These are phyloP conservation scores for Serendipita vermifera DNA, from an alignment of 768 basidiomycete species.

Conservation along the genomic window DNA sequence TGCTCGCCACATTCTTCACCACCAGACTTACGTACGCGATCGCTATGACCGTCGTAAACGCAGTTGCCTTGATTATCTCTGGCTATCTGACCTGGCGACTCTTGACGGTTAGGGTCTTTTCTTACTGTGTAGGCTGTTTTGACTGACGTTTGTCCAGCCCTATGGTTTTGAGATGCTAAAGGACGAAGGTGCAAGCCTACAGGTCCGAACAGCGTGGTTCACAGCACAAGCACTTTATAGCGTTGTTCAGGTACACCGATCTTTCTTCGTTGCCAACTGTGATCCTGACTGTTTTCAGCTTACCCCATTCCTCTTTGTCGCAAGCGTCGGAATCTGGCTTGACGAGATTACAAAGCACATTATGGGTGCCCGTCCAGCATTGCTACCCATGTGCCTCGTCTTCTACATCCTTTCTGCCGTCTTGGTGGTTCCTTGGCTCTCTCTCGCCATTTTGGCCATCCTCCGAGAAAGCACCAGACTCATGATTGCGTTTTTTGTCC, in stretches of 20 bases:
- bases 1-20: not conserved
- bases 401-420: not conserved
- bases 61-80: not conserved
- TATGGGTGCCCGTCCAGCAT: not conserved
- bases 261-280: not conserved
- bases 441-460: not conserved
- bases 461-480: not conserved
- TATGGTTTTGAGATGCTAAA: not conserved
- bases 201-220: not conserved
- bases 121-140: not conserved
- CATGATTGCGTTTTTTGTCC: not conserved
- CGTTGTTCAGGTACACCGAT: not conserved
- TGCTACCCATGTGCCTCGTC: not conserved
- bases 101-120: not conserved
- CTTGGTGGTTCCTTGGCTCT: not conserved
- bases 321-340: not conserved
- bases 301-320: not conserved
- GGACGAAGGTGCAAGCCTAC: not conserved
- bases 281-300: not conserved
- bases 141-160: not conserved
- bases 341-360: conserved; percentile 2
- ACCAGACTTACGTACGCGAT: not conserved
- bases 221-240: not conserved
- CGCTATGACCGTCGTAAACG: not conserved
- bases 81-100: conserved; percentile 2